Percentiles rank a stretch among this genome's conserved stretches.
phyloP scores from a whole-genome alignment of 306 rosid species.

The Begonia loranthoides region DNA sequence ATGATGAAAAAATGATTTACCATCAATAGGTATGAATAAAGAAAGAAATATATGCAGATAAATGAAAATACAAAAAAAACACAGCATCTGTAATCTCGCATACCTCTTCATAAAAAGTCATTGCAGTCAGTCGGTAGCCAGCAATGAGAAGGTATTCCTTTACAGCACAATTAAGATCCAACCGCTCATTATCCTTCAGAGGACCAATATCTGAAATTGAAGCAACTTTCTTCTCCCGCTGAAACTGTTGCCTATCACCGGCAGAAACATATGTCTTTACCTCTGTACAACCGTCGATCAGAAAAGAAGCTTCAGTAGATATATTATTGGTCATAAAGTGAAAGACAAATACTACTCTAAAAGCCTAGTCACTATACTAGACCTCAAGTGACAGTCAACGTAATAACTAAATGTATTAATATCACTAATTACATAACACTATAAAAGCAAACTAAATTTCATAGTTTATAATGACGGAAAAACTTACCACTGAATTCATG shows the following conservation, averaged over 20 bases:
- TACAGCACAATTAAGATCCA: conserved; percentile 84
- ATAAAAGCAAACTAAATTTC: not conserved
- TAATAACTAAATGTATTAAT: not conserved
- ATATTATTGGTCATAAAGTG: too few relatives aligned
- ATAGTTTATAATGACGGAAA: conserved; percentile 5
- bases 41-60: not conserved
- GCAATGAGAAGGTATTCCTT: conserved; percentile 91
- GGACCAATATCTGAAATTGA: conserved; percentile 64
- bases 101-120: conserved; percentile 99
- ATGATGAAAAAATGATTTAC: too few relatives aligned
- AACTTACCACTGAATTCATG: conserved; percentile 39
- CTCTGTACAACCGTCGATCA: conserved; percentile 5
- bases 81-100: conserved; percentile 4
- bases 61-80: not conserved
- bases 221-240: conserved; percentile 29
- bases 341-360: not conserved
- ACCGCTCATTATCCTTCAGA: conserved; percentile 71
- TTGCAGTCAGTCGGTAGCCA: conserved; percentile 92
- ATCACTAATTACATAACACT: too few relatives aligned
- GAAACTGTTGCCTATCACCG: conserved; percentile 31
- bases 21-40: not conserved
- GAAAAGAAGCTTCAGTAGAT: conserved; percentile 5
- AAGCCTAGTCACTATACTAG: conserved; percentile 5
- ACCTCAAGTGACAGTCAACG: not conserved
- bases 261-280: conserved; percentile 29